phyloP scores from a whole-genome alignment of 768 basidiomycete species.

The Calocera cornea region DNA sequence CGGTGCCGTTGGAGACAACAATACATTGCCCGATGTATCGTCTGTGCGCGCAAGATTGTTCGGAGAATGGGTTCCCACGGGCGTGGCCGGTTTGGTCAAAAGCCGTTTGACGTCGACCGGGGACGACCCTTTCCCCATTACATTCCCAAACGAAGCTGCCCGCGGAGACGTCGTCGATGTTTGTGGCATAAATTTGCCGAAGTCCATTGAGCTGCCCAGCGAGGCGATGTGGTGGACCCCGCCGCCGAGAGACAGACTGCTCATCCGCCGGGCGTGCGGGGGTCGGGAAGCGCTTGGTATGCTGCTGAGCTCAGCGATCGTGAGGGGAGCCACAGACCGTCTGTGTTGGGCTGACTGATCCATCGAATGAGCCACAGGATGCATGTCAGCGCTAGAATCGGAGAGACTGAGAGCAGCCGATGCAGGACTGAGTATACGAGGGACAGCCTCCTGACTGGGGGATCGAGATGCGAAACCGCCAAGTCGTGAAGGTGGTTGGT shows the following conservation, averaged over 20 bases:
- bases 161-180: not conserved
- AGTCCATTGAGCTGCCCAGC: not conserved
- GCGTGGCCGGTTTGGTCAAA: not conserved
- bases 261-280: not conserved
- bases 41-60: not conserved
- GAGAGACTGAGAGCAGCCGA: not conserved
- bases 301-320: not conserved
- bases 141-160: not conserved
- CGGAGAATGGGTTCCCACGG: not conserved
- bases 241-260: not conserved
- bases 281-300: not conserved
- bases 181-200: conserved; percentile 1
- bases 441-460: not conserved
- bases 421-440: not conserved
- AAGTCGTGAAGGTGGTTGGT: not conserved
- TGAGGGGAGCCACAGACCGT: not conserved
- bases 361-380: too few species aligned
- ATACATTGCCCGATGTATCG: not conserved
- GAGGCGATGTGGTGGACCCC: not conserved
- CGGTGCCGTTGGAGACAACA: not conserved
- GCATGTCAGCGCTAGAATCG: not conserved
- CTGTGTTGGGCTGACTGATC: not conserved
- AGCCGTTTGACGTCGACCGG: not conserved
- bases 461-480: not conserved
- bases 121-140: not conserved